Evolutionary conservation across 257 asterid species (phyloP).

Genomic region (Ocimum tenuiflorum): DNA sequence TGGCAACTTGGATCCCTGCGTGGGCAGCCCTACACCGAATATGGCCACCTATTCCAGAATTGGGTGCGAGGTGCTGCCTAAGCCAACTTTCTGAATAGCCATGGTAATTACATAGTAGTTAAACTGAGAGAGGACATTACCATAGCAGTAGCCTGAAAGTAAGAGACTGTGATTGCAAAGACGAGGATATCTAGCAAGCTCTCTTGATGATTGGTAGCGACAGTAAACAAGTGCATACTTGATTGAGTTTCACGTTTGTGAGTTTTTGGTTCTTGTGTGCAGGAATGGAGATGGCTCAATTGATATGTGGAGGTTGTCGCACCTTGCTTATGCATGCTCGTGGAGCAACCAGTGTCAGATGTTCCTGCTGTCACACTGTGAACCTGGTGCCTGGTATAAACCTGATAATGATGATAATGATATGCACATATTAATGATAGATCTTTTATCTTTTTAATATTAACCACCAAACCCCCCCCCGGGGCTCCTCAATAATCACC

Average conservation of each 20-base stretch:
- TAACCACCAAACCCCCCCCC: background rate
- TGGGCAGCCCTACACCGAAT: background rate
- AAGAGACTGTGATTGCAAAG: background rate
- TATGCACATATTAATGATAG: background rate
- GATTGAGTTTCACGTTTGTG: background rate
- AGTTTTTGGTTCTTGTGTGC: constrained; percentile 4
- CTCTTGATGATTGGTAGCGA: background rate
- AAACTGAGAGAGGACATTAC: background rate
- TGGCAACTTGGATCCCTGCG: background rate
- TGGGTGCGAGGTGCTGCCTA: too few relatives aligned
- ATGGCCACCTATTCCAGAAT: background rate
- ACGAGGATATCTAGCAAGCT: background rate
- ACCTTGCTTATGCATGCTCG: constrained; percentile 78
- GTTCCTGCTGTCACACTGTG: constrained; percentile 80
- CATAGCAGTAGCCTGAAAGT: background rate
- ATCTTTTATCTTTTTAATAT: background rate
- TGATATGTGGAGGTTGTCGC: constrained; percentile 86
- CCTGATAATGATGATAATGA: constrained; percentile 2
- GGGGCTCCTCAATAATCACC: background rate
- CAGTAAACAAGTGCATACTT: background rate
- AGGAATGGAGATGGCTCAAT: constrained; percentile 89
- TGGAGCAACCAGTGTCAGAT: constrained; percentile 84
- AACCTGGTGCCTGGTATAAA: constrained; percentile 77
- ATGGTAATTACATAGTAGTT: background rate
- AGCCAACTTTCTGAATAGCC: too few relatives aligned